Evolutionary conservation across 805 yeast genomes (phyloP).

Genomic region (Zygosaccharomyces rouxii): DNA sequence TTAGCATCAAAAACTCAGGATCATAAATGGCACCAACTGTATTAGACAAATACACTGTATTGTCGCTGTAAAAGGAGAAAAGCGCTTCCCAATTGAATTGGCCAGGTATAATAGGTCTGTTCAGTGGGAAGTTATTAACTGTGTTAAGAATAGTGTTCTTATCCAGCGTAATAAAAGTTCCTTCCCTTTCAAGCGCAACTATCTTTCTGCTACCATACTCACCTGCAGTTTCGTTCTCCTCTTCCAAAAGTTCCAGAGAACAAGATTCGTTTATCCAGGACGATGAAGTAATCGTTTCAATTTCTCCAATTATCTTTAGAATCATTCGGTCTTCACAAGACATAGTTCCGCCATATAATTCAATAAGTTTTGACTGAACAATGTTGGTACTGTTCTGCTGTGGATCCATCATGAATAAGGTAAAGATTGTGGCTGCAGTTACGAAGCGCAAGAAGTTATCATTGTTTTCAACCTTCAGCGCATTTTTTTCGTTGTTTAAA

Average conservation of each 20-base stretch:
- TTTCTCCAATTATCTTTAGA: conserved; percentile 46
- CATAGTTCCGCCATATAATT: conserved; percentile 59
- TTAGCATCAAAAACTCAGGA: conserved; percentile 61
- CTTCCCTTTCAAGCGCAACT: conserved; percentile 24
- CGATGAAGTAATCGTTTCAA: conserved; percentile 50
- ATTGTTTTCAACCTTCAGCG: conserved; percentile 31
- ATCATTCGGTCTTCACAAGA: conserved; percentile 59
- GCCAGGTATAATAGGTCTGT: conserved; percentile 31
- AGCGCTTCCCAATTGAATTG: conserved; percentile 26
- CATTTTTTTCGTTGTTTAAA: conserved; percentile 46
- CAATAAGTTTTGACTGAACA: conserved; percentile 48
- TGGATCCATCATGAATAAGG: conserved; percentile 47
- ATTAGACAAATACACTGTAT: conserved; percentile 3
- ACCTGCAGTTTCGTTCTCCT: conserved; percentile 37
- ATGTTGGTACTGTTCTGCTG: conserved; percentile 42
- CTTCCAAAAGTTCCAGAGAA: conserved; percentile 60
- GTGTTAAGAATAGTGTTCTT: conserved; percentile 49
- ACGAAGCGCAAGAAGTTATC: conserved; percentile 31
- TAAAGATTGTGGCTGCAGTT: conserved; percentile 44
- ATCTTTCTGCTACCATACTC: conserved; percentile 42
- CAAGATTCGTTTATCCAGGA: conserved; percentile 66
- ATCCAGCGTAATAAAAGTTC: conserved; percentile 48
- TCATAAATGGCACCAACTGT: conserved; percentile 48
- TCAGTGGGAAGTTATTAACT: conserved; percentile 35
- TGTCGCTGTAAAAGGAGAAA: conserved; percentile 14